A percentile compares a stretch with the other conserved stretches of the same genome.
Conservation (phyloP, 129 eudicot genomes). For the Centaurea solstitialis region DNA sequence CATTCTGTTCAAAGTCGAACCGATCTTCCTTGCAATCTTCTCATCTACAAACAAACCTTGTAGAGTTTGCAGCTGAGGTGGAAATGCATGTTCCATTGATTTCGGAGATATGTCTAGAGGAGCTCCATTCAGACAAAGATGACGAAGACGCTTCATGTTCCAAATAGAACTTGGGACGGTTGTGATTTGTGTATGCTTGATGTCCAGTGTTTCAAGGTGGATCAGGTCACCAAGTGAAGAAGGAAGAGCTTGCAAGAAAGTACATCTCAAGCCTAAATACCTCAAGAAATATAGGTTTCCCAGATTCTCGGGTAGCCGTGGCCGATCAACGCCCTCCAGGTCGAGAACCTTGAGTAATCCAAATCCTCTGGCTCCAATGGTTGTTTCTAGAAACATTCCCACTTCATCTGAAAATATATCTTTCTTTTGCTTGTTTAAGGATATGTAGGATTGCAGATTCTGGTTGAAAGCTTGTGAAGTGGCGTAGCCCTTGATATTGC, state of each 20-base stretch:
- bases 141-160: no score
- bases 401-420: slow-evolving; percentile 33
- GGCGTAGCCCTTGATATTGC: slow-evolving; percentile 21
- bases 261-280: slow-evolving; percentile 35
- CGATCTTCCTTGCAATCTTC: no score
- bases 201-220: no score
- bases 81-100: no score
- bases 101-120: no score
- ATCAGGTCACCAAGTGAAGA: slow-evolving; percentile 38
- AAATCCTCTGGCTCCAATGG: slow-evolving; percentile 31
- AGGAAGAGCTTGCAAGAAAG: slow-evolving; percentile 37
- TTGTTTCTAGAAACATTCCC: slow-evolving; percentile 26
- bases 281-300: slow-evolving; percentile 28
- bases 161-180: no score
- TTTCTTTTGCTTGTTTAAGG: slow-evolving; percentile 32
- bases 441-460: slow-evolving; percentile 33
- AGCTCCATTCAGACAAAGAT: no score
- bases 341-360: slow-evolving; percentile 38
- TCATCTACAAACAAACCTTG: no score
- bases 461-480: slow-evolving; percentile 16
- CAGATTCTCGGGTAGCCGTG: slow-evolving; percentile 26
- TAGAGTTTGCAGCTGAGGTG: no score
- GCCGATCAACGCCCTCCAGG: slow-evolving; percentile 34
- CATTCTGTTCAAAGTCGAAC: no score
- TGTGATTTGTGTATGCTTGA: no score